Percentiles rank a stretch among this genome's conserved stretches.
These are phyloP conservation scores for Arabidopsis thaliana DNA, from an alignment of 345 rosid genomes.

Conservation along the genomic window TAIR10.1 NC_003071.7:9659501-9660000, in stretches of 20 bases:
- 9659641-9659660: conserved; percentile 51
- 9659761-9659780: conserved; percentile 54
- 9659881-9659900: conserved; percentile 49
- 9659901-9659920: conserved; percentile 54
- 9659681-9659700: conserved; percentile 57
- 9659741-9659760: conserved; percentile 44
- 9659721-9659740: conserved; percentile 52
- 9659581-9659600: conserved; percentile 46
- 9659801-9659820: conserved; percentile 49
- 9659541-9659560: conserved; percentile 41
- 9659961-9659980: not conserved
- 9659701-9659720: conserved; percentile 63
- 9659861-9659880: conserved; percentile 55
- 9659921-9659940: conserved; percentile 52
- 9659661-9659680: conserved; percentile 51
- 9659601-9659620: conserved; percentile 49
- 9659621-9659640: conserved; percentile 47
- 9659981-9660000: conserved; percentile 1
- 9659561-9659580: conserved; percentile 32
- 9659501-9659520: conserved; percentile 28
- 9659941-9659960: conserved; percentile 44
- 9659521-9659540: conserved; percentile 39
- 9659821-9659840: conserved; percentile 54
- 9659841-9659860: conserved; percentile 53
- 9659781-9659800: conserved; percentile 47